Evolutionary conservation across 768 basidiomycete species (phyloP), one percentile per base, ranked within the genome.

Genomic region (Lentinula edodes): DNA sequence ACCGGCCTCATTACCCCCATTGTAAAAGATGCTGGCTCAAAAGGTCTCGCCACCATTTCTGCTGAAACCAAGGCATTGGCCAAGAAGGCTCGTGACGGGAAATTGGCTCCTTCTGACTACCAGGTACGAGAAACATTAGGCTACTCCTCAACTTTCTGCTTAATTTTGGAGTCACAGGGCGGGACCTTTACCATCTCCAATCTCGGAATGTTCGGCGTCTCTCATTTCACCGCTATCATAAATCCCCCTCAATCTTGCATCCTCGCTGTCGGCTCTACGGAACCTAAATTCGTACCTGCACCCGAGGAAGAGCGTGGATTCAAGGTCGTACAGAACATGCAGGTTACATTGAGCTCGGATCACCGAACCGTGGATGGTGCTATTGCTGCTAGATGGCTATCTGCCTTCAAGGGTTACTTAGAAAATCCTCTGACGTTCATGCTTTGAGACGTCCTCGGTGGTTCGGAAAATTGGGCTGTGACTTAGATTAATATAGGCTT

Each of bases 181-280:
- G 97, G 97, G 53, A 92, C 95, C 12, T 98, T 99, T 79, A 98
- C 97, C 48, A 93, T 99, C 73, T 99, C 97, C 62, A 99, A 99
- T 79, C 83, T 99, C 60, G 97, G 97, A 76, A 99, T 99, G 97
- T 97, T 83, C 71, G 95, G 91, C 64, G 85, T 98, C 69, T 84
- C 87, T 60, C 90, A 95, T 76, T 99, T 99, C 76, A 98, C 95
- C 13, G 97, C 97, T 52, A 98, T 99, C 79, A 96, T 99, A 84
- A 99, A 99, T 82, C 87, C 91, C 13, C 97, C 97, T 28, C 97
- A 98, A 75, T 92, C 93, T 52, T 98, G 95, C 76, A 99, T 98
- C 70, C 88, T 99, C 63, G 97, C 97, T 50, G 86, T 98, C 67
- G 95, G 97, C 39, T 83, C 88, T 18, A 94, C 93, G 16, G 83